These are phyloP conservation scores for Pseudogymnoascus sp. DNA, from an alignment of 2,329 filamentous ascomycete genomes.

Conservation along the genomic window DNA sequence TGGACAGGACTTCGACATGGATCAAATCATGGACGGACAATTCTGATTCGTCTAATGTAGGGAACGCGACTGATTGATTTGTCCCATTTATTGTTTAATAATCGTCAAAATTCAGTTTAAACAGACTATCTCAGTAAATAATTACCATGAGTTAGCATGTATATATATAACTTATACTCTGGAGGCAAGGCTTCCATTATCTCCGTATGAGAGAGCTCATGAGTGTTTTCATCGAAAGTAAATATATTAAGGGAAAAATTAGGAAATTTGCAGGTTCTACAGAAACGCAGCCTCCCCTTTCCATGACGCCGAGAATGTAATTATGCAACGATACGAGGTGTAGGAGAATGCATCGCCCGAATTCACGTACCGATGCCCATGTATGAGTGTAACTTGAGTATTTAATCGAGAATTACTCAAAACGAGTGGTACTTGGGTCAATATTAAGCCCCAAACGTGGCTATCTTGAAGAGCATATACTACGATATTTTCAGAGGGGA, in stretches of 20 bases:
- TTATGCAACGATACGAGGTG: not conserved
- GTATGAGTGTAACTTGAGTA: not conserved
- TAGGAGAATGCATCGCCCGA: not conserved
- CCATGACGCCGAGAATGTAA: not conserved
- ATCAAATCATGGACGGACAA: conserved; percentile 4
- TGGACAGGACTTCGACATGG: conserved; percentile 12
- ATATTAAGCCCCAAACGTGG: not conserved
- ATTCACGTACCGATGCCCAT: not conserved
- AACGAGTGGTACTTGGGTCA: not conserved
- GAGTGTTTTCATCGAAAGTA: not conserved
- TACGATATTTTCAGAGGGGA: not conserved
- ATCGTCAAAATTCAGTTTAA: no score
- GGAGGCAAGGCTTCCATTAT: not conserved
- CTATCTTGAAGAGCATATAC: not conserved
- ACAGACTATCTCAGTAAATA: no score
- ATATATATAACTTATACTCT: not conserved
- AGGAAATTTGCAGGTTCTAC: not conserved
- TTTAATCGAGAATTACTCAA: not conserved
- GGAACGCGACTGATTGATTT: not conserved
- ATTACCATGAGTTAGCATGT: no score
- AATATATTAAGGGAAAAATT: not conserved
- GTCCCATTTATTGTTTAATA: not conserved
- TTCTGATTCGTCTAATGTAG: not conserved
- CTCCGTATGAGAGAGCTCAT: not conserved
- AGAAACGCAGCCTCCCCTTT: not conserved